phyloP scores from a whole-genome alignment of 2,329 filamentous ascomycete species.

The Penicillium sp. region DNA sequence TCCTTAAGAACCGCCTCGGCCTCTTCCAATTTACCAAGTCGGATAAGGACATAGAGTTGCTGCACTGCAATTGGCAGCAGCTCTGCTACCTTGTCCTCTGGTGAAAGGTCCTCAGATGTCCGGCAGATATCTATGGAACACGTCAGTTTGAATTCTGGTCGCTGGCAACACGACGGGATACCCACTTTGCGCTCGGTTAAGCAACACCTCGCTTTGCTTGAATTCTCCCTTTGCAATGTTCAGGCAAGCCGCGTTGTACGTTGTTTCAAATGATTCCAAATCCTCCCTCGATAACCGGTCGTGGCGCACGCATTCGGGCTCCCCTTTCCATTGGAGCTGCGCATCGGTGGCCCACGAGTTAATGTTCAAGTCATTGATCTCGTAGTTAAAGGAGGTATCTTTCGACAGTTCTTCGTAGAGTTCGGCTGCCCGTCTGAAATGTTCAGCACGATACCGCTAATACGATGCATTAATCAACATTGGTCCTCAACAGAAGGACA shows the following conservation, averaged over 20 bases:
- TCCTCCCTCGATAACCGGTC: conserved; percentile 58
- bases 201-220: conserved; percentile 56
- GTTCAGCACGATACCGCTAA: conserved; percentile 57
- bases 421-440: conserved; percentile 55
- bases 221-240: conserved; percentile 62
- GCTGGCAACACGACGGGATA: neutral
- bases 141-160: conserved; percentile 7
- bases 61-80: conserved; percentile 61
- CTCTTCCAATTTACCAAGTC: conserved; percentile 56
- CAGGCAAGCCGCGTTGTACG: conserved; percentile 64
- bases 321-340: conserved; percentile 60
- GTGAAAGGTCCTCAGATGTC: conserved; percentile 58
- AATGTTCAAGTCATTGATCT: conserved; percentile 61
- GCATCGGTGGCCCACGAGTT: conserved; percentile 62
- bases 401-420: conserved; percentile 54
- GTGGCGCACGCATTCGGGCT: conserved; percentile 51
- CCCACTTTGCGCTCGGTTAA: conserved; percentile 58
- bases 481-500: conserved; percentile 1
- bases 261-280: conserved; percentile 63
- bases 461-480: neutral
- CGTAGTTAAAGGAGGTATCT: conserved; percentile 44
- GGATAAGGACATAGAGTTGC: conserved; percentile 59
- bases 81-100: conserved; percentile 60
- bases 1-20: conserved; percentile 53
- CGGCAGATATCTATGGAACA: conserved; percentile 55